A percentile compares a stretch with the other conserved stretches of the same genome.
Evolutionary conservation across 768 basidiomycete species (phyloP).

Genomic region (Phanerochaete sordida): DNA sequence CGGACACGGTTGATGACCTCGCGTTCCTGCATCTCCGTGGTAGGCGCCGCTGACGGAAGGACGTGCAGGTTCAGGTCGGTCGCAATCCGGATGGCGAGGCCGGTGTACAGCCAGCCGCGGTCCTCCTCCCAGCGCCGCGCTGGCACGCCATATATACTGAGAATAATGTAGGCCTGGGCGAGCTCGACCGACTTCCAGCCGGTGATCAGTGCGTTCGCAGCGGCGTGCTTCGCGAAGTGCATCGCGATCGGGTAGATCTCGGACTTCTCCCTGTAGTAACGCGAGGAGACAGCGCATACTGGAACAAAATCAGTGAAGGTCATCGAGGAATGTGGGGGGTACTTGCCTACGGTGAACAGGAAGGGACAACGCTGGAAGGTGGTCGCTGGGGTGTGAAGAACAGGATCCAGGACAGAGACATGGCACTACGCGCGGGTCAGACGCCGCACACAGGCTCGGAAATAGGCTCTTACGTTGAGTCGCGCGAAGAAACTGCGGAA

Average conservation of each 20-base stretch:
- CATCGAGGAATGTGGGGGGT: neutral
- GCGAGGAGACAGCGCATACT: constrained; percentile 86
- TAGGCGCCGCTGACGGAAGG: constrained; percentile 67
- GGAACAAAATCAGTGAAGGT: neutral
- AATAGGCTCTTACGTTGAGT: constrained; percentile 52
- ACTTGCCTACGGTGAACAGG: constrained; percentile 82
- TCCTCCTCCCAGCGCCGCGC: constrained; percentile 88
- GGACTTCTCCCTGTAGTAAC: constrained; percentile 79
- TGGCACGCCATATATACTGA: constrained; percentile 79
- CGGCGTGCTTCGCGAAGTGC: constrained; percentile 84
- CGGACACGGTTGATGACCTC: constrained; percentile 82
- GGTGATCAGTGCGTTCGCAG: constrained; percentile 75
- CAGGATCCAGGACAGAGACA: constrained; percentile 75
- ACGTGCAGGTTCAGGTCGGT: constrained; percentile 88
- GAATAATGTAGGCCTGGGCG: constrained; percentile 87
- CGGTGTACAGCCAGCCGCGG: constrained; percentile 85
- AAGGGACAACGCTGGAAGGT: constrained; percentile 86
- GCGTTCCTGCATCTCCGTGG: constrained; percentile 71
- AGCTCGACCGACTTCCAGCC: constrained; percentile 72
- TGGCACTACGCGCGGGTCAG: constrained; percentile 73
- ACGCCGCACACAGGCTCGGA: constrained; percentile 29
- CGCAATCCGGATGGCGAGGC: constrained; percentile 84
- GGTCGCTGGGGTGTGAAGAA: constrained; percentile 73
- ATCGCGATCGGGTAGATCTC: constrained; percentile 86
- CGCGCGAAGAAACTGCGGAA: constrained; percentile 60